Evolutionary conservation across 2,329 filamentous ascomycete species (phyloP).

Genomic region (Alternaria hordeiaustralica): DNA sequence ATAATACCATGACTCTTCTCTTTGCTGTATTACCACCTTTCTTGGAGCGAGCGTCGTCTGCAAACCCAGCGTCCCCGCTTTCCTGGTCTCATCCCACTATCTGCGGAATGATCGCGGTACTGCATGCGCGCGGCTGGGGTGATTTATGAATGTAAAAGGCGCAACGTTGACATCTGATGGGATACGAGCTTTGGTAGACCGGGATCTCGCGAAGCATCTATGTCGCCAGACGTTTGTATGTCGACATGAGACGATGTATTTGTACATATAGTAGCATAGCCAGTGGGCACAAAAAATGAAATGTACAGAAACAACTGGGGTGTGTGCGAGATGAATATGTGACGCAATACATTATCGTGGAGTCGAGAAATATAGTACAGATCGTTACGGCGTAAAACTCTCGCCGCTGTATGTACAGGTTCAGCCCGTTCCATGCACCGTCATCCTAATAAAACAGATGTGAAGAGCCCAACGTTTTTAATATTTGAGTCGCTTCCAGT

Average conservation of each 20-base stretch:
- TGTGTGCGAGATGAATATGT: neutral
- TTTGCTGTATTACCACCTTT: constrained; percentile 51
- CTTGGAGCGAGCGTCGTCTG: constrained; percentile 35
- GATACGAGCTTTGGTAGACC: constrained; percentile 27
- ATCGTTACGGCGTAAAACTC: constrained; percentile 16
- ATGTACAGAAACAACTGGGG: constrained; percentile 1
- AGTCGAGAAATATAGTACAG: constrained; percentile 42
- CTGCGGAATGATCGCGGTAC: constrained; percentile 36
- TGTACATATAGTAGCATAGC: constrained; percentile 46
- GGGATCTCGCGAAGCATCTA: constrained; percentile 15
- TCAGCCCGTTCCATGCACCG: constrained; percentile 12
- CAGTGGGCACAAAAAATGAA: constrained; percentile 22
- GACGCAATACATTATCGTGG: constrained; percentile 32
- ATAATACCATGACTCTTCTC: constrained; percentile 48
- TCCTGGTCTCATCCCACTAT: constrained; percentile 26
- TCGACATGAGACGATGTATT: constrained; percentile 18
- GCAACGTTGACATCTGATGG: constrained; percentile 29
- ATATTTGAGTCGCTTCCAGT: neutral
- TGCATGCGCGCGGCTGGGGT: constrained; percentile 19
- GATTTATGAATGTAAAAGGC: constrained; percentile 30
- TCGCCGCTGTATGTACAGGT: constrained; percentile 22
- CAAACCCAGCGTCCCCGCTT: constrained; percentile 26
- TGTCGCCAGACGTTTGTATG: constrained; percentile 18
- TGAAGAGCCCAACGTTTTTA: constrained; percentile 18
- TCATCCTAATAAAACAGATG: constrained; percentile 31